Evolutionary conservation across 2,329 filamentous ascomycete genomes (phyloP).

Genomic region (Neodidymelliopsis sp.): DNA sequence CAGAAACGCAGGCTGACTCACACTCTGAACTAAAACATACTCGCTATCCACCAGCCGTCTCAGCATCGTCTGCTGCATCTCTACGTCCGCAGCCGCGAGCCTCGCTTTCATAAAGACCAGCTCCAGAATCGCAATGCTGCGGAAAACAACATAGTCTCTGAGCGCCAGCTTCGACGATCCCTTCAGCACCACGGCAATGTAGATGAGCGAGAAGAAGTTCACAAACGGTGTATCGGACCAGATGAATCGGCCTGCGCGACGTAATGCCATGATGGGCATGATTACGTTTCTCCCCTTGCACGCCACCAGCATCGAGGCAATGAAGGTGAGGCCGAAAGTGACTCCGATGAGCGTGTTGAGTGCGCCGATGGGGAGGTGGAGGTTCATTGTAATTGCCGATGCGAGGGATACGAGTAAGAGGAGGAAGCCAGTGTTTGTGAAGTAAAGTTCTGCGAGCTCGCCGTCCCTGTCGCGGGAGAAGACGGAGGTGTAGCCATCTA

Average conservation of each 20-base stretch:
- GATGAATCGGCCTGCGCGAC: conserved; percentile 11
- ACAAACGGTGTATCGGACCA: background rate
- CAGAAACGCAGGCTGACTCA: too few species aligned
- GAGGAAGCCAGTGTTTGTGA: too few species aligned
- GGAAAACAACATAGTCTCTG: background rate
- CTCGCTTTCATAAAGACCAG: background rate
- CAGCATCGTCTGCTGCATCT: too few species aligned
- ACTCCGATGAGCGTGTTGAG: conserved; percentile 8
- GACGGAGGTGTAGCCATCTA: too few species aligned
- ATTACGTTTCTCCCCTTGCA: conserved; percentile 8
- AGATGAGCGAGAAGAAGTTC: background rate
- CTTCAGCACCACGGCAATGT: background rate
- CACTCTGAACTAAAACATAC: too few species aligned
- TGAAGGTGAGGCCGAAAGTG: conserved; percentile 10
- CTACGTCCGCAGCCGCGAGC: too few species aligned
- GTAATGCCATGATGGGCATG: conserved; percentile 15
- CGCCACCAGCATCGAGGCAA: conserved; percentile 6
- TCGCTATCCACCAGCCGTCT: too few species aligned
- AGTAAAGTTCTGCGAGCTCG: too few species aligned
- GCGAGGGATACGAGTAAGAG: too few species aligned
- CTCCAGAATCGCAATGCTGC: background rate
- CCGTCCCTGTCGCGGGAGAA: too few species aligned
- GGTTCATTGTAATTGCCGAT: too few species aligned
- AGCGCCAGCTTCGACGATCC: background rate
- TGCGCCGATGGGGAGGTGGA: too few species aligned